phyloP scores from a whole-genome alignment of 805 yeast genomes.

The Nakazawaea pomicola region DNA sequence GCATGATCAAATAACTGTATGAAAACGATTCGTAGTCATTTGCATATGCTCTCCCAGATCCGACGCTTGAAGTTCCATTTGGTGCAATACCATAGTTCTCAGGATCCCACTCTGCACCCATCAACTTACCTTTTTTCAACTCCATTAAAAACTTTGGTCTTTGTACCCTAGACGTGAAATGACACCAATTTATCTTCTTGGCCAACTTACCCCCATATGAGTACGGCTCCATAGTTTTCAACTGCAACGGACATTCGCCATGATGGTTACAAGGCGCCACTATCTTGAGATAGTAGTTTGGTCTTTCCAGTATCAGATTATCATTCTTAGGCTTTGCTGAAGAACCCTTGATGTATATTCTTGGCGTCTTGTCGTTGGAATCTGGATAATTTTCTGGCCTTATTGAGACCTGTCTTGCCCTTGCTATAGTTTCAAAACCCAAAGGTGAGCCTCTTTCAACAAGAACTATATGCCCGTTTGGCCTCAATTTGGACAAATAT shows the following conservation, averaged over 20 bases:
- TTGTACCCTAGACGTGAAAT: constrained; percentile 62
- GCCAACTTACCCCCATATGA: constrained; percentile 41
- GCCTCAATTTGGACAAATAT: constrained; percentile 57
- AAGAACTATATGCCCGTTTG: constrained; percentile 74
- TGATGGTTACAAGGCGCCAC: constrained; percentile 93
- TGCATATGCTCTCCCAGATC: constrained; percentile 77
- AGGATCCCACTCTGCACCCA: constrained; percentile 71
- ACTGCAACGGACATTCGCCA: constrained; percentile 78
- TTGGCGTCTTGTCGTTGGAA: constrained; percentile 53
- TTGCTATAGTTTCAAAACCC: constrained; percentile 83
- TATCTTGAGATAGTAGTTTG: constrained; percentile 52
- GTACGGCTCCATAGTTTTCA: constrained; percentile 66
- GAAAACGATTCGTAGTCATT: constrained; percentile 66
- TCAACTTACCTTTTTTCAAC: constrained; percentile 71
- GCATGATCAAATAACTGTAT: constrained; percentile 68
- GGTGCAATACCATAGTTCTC: constrained; percentile 51
- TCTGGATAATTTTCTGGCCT: constrained; percentile 66
- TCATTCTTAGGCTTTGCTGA: constrained; percentile 34
- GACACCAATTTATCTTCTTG: constrained; percentile 61
- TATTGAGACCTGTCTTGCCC: constrained; percentile 87
- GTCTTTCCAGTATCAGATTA: constrained; percentile 23
- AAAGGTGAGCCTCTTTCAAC: constrained; percentile 86
- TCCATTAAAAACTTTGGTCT: constrained; percentile 82
- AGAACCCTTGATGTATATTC: constrained; percentile 59
- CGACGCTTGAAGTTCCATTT: constrained; percentile 43